phyloP scores from a whole-genome alignment of 139 green algal genomes.

The Chlorokybus atmophyticus region DNA sequence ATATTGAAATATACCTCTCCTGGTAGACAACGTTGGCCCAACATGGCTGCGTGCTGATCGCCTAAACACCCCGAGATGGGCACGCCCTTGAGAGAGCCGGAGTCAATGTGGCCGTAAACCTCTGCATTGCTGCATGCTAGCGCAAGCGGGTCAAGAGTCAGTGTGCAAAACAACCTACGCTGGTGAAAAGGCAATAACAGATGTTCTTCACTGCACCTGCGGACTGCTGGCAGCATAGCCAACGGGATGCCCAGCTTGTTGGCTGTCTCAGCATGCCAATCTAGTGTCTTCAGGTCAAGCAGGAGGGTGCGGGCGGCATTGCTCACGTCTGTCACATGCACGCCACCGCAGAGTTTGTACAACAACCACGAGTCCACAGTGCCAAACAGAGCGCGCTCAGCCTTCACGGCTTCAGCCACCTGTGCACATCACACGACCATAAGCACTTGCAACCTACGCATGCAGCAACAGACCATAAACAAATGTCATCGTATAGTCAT shows the following conservation, averaged over 20 bases:
- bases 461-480: no score
- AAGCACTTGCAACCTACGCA: no score
- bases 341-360: slow-evolving; percentile 74
- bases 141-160: not conserved
- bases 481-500: no score
- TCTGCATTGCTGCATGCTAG: slow-evolving; percentile 6
- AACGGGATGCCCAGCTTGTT: slow-evolving; percentile 43
- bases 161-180: not conserved
- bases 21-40: slow-evolving; percentile 71
- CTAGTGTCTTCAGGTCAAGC: slow-evolving; percentile 66
- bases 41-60: slow-evolving; percentile 83
- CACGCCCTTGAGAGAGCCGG: slow-evolving; percentile 43
- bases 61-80: slow-evolving; percentile 83
- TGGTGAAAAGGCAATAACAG: slow-evolving; percentile 31
- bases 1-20: slow-evolving; percentile 29
- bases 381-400: slow-evolving; percentile 48
- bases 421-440: no score
- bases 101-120: slow-evolving; percentile 9
- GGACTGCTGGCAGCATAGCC: slow-evolving; percentile 60
- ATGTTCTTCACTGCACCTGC: no score
- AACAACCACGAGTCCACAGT: slow-evolving; percentile 96
- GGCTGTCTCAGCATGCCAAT: slow-evolving; percentile 58
- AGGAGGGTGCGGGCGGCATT: slow-evolving; percentile 85
- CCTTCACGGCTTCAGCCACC: slow-evolving; percentile 36
- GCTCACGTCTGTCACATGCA: slow-evolving; percentile 76